Evolutionary conservation across 139 green algal species (phyloP), one percentile per base, ranked within the genome.

Genomic region (Haematococcus sp.): DNA sequence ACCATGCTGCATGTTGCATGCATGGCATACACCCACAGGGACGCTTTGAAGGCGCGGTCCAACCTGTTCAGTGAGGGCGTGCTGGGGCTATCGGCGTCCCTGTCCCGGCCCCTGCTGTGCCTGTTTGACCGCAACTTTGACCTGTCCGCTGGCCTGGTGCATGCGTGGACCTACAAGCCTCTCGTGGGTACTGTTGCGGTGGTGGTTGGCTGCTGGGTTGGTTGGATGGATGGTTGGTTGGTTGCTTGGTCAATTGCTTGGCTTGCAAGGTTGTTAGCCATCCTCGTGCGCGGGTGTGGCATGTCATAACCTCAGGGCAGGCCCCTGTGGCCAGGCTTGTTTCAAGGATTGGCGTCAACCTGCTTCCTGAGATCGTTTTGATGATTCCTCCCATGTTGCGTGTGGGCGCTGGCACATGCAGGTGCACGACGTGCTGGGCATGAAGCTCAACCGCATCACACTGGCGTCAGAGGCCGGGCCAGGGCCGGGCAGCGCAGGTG

Each of bases 71-170:
- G 54, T 32, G 90, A 95, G 60, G 83, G 64, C 22, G 46, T 83
- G 1, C 27, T 78, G 17, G 82, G 75, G 13, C 73, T 95, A 15
- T 79, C 85, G 0, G 83, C 89, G 0, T 87, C 83, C 7, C 81
- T 96, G 23, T 79, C 92, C 43, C 84, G 96, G 43, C 96, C 96
- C n/a, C 81, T 99, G 73, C 87, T 99, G 34, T 90, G 84, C 66
- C 82, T 99, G 0, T 97, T 99, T 68, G 96, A 99, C 85, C 86
- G 96, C 55, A 98, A 97, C 84, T 98, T 97, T 71, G 96, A 99
- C 85, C 85, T 99, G 20, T 84, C 81, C 7, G 82, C 85, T 7
- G 82, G 84, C 65, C 76, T 98, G 74, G 92, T 98, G 81, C 96
- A 99, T 76, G 59, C 76, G 16, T 99, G 93, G 92, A 95, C 90